phyloP scores from a whole-genome alignment of 352 stramenopile species.

The Phytophthora palmivora region DNA sequence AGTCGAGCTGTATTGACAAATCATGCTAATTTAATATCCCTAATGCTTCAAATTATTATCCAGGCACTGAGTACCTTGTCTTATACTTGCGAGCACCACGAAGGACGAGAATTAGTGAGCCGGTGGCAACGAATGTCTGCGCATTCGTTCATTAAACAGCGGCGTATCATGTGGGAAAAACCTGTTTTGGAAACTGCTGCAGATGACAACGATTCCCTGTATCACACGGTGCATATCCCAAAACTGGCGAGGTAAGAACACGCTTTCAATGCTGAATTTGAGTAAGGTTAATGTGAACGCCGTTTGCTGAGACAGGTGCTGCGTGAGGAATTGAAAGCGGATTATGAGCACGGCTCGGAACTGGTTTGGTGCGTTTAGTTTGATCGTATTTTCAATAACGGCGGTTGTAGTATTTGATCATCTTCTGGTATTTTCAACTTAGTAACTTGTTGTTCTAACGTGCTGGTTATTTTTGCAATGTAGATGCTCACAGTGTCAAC shows the following conservation, averaged over 20 bases:
- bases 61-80: conserved; percentile 43
- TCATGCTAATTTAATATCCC: not conserved
- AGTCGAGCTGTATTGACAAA: conserved; percentile 4
- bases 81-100: conserved; percentile 36
- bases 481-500: conserved; percentile 17
- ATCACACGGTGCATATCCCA: conserved; percentile 9
- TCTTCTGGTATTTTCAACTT: not conserved
- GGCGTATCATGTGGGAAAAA: conserved; percentile 25
- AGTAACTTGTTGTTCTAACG: not conserved
- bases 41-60: not conserved
- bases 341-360: conserved; percentile 26
- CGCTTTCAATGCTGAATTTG: not conserved
- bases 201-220: conserved; percentile 48
- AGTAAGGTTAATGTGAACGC: too few relatives aligned
- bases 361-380: conserved; percentile 28
- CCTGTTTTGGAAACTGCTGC: conserved; percentile 16
- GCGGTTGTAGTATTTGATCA: conserved; percentile 11
- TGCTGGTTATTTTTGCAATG: not conserved
- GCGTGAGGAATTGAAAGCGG: conserved; percentile 17
- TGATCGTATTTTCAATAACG: conserved; percentile 36
- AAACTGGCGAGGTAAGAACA: conserved; percentile 17
- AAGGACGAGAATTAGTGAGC: conserved; percentile 36
- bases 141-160: conserved; percentile 35
- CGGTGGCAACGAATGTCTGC: conserved; percentile 33
- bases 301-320: too few relatives aligned